These are phyloP conservation scores for Termitomyces sp. DNA, from an alignment of 1,284 basidiomycete genomes.

Conservation along the genomic window DNA sequence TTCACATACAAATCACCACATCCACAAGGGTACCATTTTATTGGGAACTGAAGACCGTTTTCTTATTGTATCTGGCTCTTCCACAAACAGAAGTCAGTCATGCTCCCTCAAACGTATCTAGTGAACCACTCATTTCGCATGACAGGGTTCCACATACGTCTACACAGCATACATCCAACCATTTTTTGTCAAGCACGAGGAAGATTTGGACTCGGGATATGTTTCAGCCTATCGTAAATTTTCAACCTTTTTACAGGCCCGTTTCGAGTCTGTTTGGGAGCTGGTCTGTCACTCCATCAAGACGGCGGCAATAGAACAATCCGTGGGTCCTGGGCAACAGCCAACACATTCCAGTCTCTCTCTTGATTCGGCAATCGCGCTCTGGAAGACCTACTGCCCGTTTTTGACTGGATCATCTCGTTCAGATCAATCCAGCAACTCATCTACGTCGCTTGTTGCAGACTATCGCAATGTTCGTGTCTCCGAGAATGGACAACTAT, in stretches of 20 bases:
- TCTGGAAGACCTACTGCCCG: constrained; percentile 36
- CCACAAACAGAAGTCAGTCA: constrained; percentile 65
- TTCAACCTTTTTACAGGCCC: constrained; percentile 47
- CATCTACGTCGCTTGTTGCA: no score
- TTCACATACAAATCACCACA: constrained; percentile 15
- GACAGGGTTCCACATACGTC: constrained; percentile 69
- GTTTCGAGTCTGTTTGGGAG: constrained; percentile 44
- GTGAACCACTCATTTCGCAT: background rate
- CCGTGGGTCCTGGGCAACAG: constrained; percentile 15
- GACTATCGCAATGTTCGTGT: no score
- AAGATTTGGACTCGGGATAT: constrained; percentile 62
- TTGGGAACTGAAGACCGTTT: constrained; percentile 65
- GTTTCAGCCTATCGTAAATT: constrained; percentile 47
- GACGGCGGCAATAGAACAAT: constrained; percentile 31
- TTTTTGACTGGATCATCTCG: constrained; percentile 19
- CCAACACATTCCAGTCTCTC: constrained; percentile 8
- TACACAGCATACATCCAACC: constrained; percentile 65
- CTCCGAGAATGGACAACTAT: no score
- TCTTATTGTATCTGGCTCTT: constrained; percentile 70
- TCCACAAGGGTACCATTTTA: constrained; percentile 72
- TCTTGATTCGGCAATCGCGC: constrained; percentile 23
- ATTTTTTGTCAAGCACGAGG: constrained; percentile 61
- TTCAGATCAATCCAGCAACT: no score
- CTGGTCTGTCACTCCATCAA: constrained; percentile 40
- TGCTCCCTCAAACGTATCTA: constrained; percentile 6